Percentiles rank a stretch among this genome's conserved stretches.
phyloP scores from a whole-genome alignment of 2,329 filamentous ascomycete species.

The Grosmannia penicillata region DNA sequence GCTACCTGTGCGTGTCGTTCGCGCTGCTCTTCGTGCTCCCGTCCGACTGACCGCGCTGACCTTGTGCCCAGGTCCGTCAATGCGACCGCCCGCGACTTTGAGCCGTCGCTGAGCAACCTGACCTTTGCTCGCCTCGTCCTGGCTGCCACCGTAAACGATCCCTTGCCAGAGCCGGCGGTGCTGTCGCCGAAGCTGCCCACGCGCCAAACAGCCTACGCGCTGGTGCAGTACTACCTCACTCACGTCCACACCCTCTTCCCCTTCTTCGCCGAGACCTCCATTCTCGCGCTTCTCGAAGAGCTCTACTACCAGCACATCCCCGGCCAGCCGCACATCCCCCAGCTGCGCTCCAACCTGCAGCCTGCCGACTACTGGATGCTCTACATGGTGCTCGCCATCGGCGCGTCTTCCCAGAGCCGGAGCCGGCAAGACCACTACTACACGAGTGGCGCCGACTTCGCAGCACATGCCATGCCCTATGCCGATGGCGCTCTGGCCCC shows the following conservation, averaged over 20 bases:
- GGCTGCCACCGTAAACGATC: constrained; percentile 64
- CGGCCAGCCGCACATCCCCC: constrained; percentile 15
- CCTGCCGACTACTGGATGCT: constrained; percentile 72
- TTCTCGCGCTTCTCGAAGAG: constrained; percentile 67
- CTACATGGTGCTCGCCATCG: constrained; percentile 79
- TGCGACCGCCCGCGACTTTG: constrained; percentile 86
- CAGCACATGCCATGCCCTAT: constrained; percentile 53
- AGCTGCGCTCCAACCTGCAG: constrained; percentile 32
- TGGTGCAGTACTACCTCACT: constrained; percentile 73
- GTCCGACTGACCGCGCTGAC: not conserved
- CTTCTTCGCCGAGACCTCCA: constrained; percentile 63
- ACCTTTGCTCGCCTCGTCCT: constrained; percentile 83
- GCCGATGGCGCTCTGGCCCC: constrained; percentile 75
- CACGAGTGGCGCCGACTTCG: constrained; percentile 37
- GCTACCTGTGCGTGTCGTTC: constrained; percentile 52
- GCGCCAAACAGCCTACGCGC: constrained; percentile 48
- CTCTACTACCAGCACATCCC: constrained; percentile 53
- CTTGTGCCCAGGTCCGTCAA: constrained; percentile 58
- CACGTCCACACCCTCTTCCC: constrained; percentile 72
- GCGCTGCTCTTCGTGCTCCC: not conserved
- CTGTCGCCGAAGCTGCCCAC: constrained; percentile 46
- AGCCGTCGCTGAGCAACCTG: constrained; percentile 75
- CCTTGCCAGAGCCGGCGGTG: constrained; percentile 47
- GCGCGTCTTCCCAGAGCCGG: constrained; percentile 59
- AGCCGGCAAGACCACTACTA: constrained; percentile 51